phyloP scores from a whole-genome alignment of 139 green algal species.

The Limnomonas spitsbergensis region DNA sequence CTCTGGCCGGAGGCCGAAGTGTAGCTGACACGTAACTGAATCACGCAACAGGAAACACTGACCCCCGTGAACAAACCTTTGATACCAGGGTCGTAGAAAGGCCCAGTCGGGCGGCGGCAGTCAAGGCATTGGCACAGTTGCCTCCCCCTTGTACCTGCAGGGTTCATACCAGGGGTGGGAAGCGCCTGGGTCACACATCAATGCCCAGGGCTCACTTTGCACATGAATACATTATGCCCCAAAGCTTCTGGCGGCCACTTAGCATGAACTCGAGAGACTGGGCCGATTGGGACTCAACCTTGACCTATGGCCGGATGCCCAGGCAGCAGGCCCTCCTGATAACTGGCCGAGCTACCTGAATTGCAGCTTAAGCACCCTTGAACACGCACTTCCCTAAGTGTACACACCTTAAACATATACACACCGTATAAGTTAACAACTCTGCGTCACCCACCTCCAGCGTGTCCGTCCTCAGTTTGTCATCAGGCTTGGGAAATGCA shows the following conservation, averaged over 20 bases:
- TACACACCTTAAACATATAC: background rate
- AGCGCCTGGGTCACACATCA: background rate
- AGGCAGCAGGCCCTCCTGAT: too few species aligned
- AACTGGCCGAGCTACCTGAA: too few species aligned
- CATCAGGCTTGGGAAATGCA: conserved; percentile 78
- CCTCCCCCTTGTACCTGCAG: conserved; percentile 82
- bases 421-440: background rate
- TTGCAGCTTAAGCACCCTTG: background rate
- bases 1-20: too few species aligned
- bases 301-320: too few species aligned
- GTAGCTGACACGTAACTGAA: too few species aligned
- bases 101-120: conserved; percentile 82
- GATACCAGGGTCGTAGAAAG: conserved; percentile 38
- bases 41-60: too few species aligned
- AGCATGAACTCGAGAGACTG: too few species aligned
- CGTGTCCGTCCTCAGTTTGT: conserved; percentile 85
- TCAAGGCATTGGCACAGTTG: conserved; percentile 93
- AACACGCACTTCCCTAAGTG: background rate
- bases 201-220: too few species aligned
- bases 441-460: conserved; percentile 63
- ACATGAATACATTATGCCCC: too few species aligned
- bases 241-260: too few species aligned
- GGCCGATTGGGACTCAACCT: too few species aligned
- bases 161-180: background rate
- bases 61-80: too few species aligned